A percentile compares a stretch with the other conserved stretches of the same genome.
These are phyloP conservation scores for Whalleya microplaca DNA, from an alignment of 2,329 filamentous ascomycete genomes.

Conservation along the genomic window DNA sequence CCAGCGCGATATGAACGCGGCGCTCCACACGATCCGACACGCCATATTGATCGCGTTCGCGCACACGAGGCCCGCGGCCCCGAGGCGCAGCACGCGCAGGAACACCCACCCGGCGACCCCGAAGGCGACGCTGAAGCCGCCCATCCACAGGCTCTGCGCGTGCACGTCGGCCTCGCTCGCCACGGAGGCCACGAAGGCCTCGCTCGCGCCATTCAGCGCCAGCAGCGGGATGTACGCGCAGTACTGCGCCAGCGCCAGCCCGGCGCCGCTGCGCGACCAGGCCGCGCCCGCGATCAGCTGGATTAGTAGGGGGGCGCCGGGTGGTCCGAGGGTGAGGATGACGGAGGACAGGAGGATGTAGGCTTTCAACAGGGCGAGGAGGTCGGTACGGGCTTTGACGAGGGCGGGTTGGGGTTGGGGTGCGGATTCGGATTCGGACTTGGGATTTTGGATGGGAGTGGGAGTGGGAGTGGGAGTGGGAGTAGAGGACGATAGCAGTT, in stretches of 20 bases:
- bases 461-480: constrained; percentile 27
- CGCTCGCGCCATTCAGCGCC: constrained; percentile 87
- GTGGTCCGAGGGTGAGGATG: constrained; percentile 72
- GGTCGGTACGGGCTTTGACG: constrained; percentile 51
- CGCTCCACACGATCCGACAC: constrained; percentile 82
- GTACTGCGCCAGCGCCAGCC: constrained; percentile 75
- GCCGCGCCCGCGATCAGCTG: constrained; percentile 73
- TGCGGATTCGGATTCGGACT: too few relatives aligned
- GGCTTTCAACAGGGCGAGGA: constrained; percentile 67
- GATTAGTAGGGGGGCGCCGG: constrained; percentile 73
- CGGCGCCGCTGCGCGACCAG: constrained; percentile 77
- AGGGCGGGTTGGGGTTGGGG: constrained; percentile 37
- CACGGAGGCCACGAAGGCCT: constrained; percentile 90
- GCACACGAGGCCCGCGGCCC: constrained; percentile 78
- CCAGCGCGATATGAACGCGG: constrained; percentile 69
- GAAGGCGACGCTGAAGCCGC: constrained; percentile 76
- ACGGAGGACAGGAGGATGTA: constrained; percentile 77
- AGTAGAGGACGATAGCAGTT: constrained; percentile 60
- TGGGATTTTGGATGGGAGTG: too few relatives aligned
- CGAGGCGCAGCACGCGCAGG: constrained; percentile 69
- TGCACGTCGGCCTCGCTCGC: constrained; percentile 77
- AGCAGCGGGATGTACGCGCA: constrained; percentile 93
- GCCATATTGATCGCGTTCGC: constrained; percentile 92
- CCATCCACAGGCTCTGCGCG: constrained; percentile 82
- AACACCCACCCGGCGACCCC: constrained; percentile 74